A percentile compares a stretch with the other conserved stretches of the same genome.
Conservation (phyloP, 371 early-diverging fungal genomes). For the Mucor lusitanicus region DNA sequence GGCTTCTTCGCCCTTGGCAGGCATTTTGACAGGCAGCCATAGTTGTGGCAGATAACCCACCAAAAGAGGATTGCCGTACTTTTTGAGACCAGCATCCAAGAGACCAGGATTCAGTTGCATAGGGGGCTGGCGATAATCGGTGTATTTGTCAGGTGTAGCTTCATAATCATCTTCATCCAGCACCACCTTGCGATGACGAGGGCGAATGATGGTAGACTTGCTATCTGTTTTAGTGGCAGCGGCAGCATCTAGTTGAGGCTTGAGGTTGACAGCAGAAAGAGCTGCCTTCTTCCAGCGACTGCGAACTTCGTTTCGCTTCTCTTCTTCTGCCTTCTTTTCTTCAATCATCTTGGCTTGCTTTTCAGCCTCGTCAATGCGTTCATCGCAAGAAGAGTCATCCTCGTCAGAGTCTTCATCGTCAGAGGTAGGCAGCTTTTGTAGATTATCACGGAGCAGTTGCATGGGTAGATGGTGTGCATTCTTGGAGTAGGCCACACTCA, state of each 20-base stretch:
- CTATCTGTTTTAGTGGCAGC: neutral
- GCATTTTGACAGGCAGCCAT: slow-evolving; percentile 67
- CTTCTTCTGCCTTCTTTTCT: neutral
- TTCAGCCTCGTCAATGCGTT: neutral
- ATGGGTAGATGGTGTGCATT: slow-evolving; percentile 48
- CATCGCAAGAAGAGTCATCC: neutral
- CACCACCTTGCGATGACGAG: slow-evolving; percentile 18
- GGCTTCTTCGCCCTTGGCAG: slow-evolving; percentile 15
- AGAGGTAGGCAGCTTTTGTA: slow-evolving; percentile 13
- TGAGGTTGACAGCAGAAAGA: slow-evolving; percentile 15
- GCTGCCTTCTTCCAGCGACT: slow-evolving; percentile 35
- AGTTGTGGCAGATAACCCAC: slow-evolving; percentile 71
- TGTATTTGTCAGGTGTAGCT: slow-evolving; percentile 54
- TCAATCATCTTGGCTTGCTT: neutral
- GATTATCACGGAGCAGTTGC: slow-evolving; percentile 33
- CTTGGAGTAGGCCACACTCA: slow-evolving; percentile 49
- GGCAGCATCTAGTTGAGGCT: neutral
- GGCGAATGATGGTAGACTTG: slow-evolving; percentile 6
- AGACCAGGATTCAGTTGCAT: slow-evolving; percentile 74
- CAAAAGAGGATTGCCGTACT: slow-evolving; percentile 68
- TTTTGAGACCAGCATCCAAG: slow-evolving; percentile 69
- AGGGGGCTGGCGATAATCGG: slow-evolving; percentile 72
- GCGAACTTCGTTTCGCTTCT: neutral
- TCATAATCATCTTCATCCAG: slow-evolving; percentile 71
- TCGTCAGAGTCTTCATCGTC: slow-evolving; percentile 3